Conservation (phyloP, 2,329 filamentous ascomycete genomes). For the Grosmannia serpens region DNA sequence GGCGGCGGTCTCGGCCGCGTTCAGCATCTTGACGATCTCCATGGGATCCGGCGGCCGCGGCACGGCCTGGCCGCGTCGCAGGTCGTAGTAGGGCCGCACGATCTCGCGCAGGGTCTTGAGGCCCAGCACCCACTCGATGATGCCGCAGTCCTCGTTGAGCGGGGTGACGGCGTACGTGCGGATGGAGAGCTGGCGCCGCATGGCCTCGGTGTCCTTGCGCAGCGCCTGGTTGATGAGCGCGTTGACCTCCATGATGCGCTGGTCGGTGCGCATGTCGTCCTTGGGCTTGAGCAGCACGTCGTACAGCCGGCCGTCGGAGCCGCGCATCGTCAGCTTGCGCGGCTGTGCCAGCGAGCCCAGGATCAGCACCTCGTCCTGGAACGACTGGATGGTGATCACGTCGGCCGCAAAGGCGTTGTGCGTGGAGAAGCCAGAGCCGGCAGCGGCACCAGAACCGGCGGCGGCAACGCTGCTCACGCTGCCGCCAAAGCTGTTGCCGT, state of each 20-base stretch:
- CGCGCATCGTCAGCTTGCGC: slow-evolving; percentile 75
- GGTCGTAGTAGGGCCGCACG: slow-evolving; percentile 30
- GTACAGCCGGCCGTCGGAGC: slow-evolving; percentile 80
- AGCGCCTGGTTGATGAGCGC: slow-evolving; percentile 92
- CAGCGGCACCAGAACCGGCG: too few species aligned
- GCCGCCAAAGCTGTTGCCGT: neutral
- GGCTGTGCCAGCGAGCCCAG: slow-evolving; percentile 87
- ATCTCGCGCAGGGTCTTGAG: slow-evolving; percentile 91
- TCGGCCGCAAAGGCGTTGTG: slow-evolving; percentile 85
- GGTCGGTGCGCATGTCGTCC: slow-evolving; percentile 93
- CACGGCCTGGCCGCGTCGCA: slow-evolving; percentile 65
- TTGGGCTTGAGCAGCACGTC: slow-evolving; percentile 94
- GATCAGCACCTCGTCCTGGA: slow-evolving; percentile 81
- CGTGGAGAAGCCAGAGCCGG: slow-evolving; percentile 36
- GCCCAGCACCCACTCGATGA: slow-evolving; percentile 97
- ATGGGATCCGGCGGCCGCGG: slow-evolving; percentile 60
- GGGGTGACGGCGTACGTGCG: slow-evolving; percentile 96
- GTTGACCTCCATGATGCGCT: slow-evolving; percentile 98
- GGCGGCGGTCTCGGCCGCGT: slow-evolving; percentile 45
- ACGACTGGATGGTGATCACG: slow-evolving; percentile 68
- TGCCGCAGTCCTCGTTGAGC: slow-evolving; percentile 91
- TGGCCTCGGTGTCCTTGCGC: slow-evolving; percentile 83
- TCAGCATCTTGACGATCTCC: slow-evolving; percentile 52
- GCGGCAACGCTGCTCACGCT: too few species aligned
- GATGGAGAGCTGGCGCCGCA: slow-evolving; percentile 83